A percentile compares a stretch with the other conserved stretches of the same genome.
Conservation (phyloP, 202 grass and related monocot species). For the Alloteropsis angusta region DNA sequence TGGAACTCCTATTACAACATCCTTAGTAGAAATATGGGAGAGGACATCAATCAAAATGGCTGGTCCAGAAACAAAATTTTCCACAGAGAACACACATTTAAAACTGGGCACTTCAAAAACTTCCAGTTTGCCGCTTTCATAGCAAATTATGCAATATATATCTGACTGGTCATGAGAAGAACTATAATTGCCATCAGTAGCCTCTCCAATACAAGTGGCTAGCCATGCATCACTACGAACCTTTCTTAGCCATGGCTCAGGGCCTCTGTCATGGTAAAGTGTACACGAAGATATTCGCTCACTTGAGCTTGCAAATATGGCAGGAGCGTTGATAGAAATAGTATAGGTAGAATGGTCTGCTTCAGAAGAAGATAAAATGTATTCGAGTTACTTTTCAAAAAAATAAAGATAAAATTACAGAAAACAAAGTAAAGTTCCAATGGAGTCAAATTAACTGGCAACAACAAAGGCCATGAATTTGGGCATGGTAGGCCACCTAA, state of each 20-base stretch:
- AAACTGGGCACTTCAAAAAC: constrained; percentile 83
- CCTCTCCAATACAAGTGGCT: constrained; percentile 54
- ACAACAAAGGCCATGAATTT: background rate
- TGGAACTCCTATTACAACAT: constrained; percentile 3
- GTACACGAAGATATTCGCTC: constrained; percentile 65
- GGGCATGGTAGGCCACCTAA: background rate
- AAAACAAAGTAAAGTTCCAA: background rate
- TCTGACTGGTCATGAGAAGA: constrained; percentile 62
- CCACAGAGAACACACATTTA: constrained; percentile 65
- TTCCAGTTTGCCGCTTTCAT: constrained; percentile 84
- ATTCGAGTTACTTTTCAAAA: background rate
- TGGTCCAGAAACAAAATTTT: constrained; percentile 69
- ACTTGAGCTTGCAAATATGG: constrained; percentile 43
- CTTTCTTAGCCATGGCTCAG: constrained; percentile 72
- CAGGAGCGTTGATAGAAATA: constrained; percentile 53
- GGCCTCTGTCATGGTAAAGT: constrained; percentile 82
- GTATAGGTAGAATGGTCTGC: constrained; percentile 71
- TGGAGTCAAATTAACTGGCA: background rate
- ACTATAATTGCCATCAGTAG: constrained; percentile 51
- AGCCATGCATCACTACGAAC: constrained; percentile 83
- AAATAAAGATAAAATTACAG: background rate
- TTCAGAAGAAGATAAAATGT: constrained; percentile 18
- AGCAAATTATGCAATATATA: constrained; percentile 83
- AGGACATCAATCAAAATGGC: constrained; percentile 49
- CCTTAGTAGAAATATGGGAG: constrained; percentile 6